Evolutionary conservation across 345 rosid genomes (phyloP), one percentile per base, ranked within the genome.

Genomic region (Balakata baccata): DNA sequence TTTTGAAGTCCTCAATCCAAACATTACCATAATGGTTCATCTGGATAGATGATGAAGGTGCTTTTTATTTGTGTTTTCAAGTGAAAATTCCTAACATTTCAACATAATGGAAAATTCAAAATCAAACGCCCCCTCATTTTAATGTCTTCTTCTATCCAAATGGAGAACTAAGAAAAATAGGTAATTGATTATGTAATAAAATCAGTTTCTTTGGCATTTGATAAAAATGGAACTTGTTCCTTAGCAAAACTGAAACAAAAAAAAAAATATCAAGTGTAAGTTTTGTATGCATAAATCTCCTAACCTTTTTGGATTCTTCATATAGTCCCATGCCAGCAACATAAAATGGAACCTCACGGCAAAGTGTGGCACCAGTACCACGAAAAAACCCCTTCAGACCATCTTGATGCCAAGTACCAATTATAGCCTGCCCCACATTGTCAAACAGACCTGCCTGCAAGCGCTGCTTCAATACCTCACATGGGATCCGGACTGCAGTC

Each of bases 381-480:
- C 99, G 98, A 74, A 95, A 95, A 79, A 95, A 95, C 0, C 98
- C 99, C 74, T 81, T 84, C 61, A 89, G 82, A 74, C 99, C 98
- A 81, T 95, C 99, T 79, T 89, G 94, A 37, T 86, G 85, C 99
- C 98, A 95, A 16, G 99, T 92, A 60, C 92, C 98, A 57, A 89
- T 80, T 51, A 95, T 80, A 64, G 97, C 99, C 82, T 92, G 92
- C 73, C 98, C 98, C 0, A 92, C 98, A 80, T 91, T 91, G 79
- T 92, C 83, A 61, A 87, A 95, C 70, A 95, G 75, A 56, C 94
- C 94, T 47, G 99, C 99, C 78, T 95, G 99, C 77, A 89, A 84
- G 51, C 99, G 90, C 84, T 95, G 99, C 87, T 95, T 95, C 82
- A 95, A 82, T 78, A 95, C 99, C 84, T 95, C 99, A 71, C 98